Evolutionary conservation across 345 rosid genomes (phyloP).

Genomic region (Eutrema yunnanense): DNA sequence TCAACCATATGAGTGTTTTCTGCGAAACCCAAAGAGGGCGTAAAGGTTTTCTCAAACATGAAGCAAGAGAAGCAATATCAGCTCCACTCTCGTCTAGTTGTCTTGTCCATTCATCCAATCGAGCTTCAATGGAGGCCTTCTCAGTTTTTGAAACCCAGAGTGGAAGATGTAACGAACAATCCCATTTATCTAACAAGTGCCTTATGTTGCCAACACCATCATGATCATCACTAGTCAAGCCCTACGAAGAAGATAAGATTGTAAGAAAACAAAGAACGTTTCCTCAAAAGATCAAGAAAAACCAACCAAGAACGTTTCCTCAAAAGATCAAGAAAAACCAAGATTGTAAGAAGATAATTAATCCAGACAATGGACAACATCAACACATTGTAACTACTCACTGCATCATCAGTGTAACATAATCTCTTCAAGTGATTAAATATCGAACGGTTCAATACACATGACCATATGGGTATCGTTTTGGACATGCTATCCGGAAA

Average conservation of each 20-base stretch:
- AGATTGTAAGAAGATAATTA: neutral
- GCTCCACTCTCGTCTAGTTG: slow-evolving; percentile 77
- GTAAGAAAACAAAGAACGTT: too few relatives aligned
- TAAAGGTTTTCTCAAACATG: slow-evolving; percentile 63
- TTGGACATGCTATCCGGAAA: slow-evolving; percentile 98
- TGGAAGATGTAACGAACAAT: slow-evolving; percentile 86
- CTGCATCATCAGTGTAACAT: slow-evolving; percentile 33
- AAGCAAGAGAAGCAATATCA: slow-evolving; percentile 58
- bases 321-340: too few relatives aligned
- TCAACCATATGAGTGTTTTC: slow-evolving; percentile 81
- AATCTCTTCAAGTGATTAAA: slow-evolving; percentile 31
- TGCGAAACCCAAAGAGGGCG: slow-evolving; percentile 90
- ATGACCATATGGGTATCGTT: slow-evolving; percentile 91
- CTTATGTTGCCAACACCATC: neutral
- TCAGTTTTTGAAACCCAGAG: slow-evolving; percentile 83
- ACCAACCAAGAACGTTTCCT: too few relatives aligned
- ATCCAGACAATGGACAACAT: neutral
- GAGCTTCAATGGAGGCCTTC: slow-evolving; percentile 59
- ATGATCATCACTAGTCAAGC: slow-evolving; percentile 14
- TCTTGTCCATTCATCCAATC: slow-evolving; percentile 65
- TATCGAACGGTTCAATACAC: slow-evolving; percentile 70
- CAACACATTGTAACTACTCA: slow-evolving; percentile 21
- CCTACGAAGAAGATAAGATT: slow-evolving; percentile 24
- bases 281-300: too few relatives aligned
- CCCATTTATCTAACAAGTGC: slow-evolving; percentile 43